Base-by-base conservation (phyloP, 306 rosid genomes). In the Trichosanthes truncata region DNA sequence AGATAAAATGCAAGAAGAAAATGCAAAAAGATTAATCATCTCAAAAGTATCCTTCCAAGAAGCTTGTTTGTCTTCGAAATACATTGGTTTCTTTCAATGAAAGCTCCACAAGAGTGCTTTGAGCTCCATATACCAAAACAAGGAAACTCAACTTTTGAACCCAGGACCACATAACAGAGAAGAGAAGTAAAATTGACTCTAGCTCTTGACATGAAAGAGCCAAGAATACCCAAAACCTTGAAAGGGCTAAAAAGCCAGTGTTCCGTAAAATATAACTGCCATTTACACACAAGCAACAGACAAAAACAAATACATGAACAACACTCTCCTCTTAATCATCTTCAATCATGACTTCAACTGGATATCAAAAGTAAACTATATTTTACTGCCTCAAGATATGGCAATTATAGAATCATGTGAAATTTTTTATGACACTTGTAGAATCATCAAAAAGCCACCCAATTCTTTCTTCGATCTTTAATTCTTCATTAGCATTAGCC, bases 31-130 rank as follows among this genome's bases (percentile, higher is more conserved):
- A 59, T 59, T 5, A 68, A 68, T 20, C 33, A 10, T n/a, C 48
- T 21, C 26, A 3, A 23, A 68, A 40, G 6, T 68, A 38, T 68
- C 31, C 51, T 68, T 68, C 18, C 26, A 21, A 40, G 45, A 66
- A 36, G 11, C 48, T 35, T 36, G 73, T 66, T 66, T n/a, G 7
- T 36, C 3, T 9, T 35, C 45, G 35, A 18, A 63, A 63, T 63
- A 36, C 72, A 63, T 33, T 63, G 41, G 43, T 7, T 63, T 15
- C 71, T 61, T 29, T 6, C 13, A n/a, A 29, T 46, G 52, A 46
- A 46, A 62, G 41, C 41, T 62, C 69, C 69, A 62, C 41, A 62
- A 62, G 41, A 62, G 69, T 62, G n/a, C 69, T 62, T 61, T 61
- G 40, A 61, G 20, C 40, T 62, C 69, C 41, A 13, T 62, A 4